Evolutionary conservation across 1,139 yeast genomes (phyloP).

Genomic region (Yamadazyma taylorii): DNA sequence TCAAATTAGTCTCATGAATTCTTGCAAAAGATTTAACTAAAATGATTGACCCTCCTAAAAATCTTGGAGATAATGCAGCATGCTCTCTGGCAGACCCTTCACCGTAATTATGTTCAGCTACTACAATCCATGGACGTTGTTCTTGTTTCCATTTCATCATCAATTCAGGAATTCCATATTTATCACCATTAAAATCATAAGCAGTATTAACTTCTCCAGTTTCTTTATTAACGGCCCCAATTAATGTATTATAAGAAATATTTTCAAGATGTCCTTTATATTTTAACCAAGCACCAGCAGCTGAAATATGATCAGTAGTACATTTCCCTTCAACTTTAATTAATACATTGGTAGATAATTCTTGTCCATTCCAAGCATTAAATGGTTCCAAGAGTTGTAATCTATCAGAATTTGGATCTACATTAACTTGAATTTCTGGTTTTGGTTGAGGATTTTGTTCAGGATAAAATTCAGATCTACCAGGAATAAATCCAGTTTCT

Average conservation of each 20-base stretch:
- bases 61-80: constrained; percentile 94
- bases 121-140: constrained; percentile 84
- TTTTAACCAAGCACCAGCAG: constrained; percentile 99
- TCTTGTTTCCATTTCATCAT: constrained; percentile 95
- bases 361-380: constrained; percentile 80
- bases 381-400: constrained; percentile 89
- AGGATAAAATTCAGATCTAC: constrained; percentile 84
- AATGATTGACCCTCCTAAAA: constrained; percentile 85
- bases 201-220: constrained; percentile 94
- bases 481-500: constrained; percentile 71
- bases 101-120: constrained; percentile 97
- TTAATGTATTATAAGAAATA: constrained; percentile 89
- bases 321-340: constrained; percentile 96
- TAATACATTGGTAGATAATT: constrained; percentile 70
- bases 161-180: constrained; percentile 85
- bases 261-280: constrained; percentile 97
- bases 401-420: constrained; percentile 70
- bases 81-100: constrained; percentile 99
- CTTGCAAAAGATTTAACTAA: constrained; percentile 96
- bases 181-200: constrained; percentile 80
- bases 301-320: constrained; percentile 97
- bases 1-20: constrained; percentile 79
- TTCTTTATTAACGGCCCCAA: constrained; percentile 96
- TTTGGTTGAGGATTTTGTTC: constrained; percentile 73
- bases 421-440: constrained; percentile 66